A percentile compares a stretch with the other conserved stretches of the same genome.
phyloP scores from a whole-genome alignment of 192 early-diverging fungal genomes.

The Backusella parvicylindrica region DNA sequence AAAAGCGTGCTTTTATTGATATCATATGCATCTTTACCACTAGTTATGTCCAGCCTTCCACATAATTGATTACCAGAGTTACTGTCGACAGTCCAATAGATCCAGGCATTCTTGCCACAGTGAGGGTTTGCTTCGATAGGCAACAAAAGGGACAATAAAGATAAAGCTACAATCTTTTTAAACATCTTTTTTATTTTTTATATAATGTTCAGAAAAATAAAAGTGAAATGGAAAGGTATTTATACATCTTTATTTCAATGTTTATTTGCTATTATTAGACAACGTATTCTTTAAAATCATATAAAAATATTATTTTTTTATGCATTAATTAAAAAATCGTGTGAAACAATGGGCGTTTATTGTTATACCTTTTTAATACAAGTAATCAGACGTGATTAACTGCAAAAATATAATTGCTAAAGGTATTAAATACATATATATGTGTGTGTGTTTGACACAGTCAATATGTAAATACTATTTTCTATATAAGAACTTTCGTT shows the following conservation, averaged over 20 bases:
- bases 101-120: background rate
- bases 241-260: background rate
- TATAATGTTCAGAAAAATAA: background rate
- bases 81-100: background rate
- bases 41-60: background rate
- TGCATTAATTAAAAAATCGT: background rate
- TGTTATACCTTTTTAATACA: background rate
- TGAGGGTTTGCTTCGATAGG: background rate
- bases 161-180: background rate
- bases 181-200: background rate
- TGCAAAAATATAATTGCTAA: background rate
- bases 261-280: background rate
- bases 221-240: background rate
- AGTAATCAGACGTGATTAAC: background rate
- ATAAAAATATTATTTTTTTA: background rate
- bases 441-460: no score
- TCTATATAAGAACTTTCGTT: no score
- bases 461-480: no score
- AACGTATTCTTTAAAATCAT: background rate
- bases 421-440: no score
- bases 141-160: background rate
- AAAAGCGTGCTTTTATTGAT: background rate
- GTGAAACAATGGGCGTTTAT: background rate
- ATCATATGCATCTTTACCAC: background rate
- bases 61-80: background rate